Percentiles rank a stretch among this genome's conserved stretches.
These are phyloP conservation scores for Zizania latifolia DNA, from an alignment of 176 grass and related monocot species.

Conservation along the genomic window DNA sequence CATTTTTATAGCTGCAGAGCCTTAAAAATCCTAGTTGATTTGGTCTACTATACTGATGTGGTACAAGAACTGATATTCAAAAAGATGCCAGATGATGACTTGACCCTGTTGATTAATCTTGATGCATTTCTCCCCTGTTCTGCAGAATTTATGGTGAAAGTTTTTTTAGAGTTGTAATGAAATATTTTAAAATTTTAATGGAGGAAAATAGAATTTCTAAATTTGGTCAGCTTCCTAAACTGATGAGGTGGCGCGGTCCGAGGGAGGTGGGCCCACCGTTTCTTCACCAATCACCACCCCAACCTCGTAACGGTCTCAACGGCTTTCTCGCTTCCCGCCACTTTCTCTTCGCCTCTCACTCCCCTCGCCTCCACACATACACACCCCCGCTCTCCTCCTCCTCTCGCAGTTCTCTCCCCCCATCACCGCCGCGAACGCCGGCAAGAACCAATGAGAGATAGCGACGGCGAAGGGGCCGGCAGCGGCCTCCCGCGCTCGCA, in stretches of 20 bases:
- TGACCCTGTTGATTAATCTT: neutral
- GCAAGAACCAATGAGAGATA: slow-evolving; percentile 39
- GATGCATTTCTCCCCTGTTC: neutral
- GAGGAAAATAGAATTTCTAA: neutral
- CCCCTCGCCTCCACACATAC: slow-evolving; percentile 22
- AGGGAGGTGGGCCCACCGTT: slow-evolving; percentile 3
- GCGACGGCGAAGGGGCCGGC: slow-evolving; percentile 45
- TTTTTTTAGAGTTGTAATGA: no score
- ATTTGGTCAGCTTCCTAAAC: neutral
- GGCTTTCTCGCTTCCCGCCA: slow-evolving; percentile 34
- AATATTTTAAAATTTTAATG: neutral
- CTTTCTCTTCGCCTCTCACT: slow-evolving; percentile 39
- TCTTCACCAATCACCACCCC: neutral
- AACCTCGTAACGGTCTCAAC: slow-evolving; percentile 26
- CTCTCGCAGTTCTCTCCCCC: slow-evolving; percentile 27
- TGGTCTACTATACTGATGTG: no score
- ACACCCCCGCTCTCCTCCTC: slow-evolving; percentile 23
- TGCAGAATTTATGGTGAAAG: no score
- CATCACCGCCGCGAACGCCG: neutral
- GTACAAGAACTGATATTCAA: neutral
- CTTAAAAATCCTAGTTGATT: no score
- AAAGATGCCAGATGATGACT: neutral
- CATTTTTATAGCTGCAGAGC: neutral
- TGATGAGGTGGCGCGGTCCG: slow-evolving; percentile 20
- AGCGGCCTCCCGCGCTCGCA: slow-evolving; percentile 42